Conservation (phyloP, 495 filamentous ascomycete genomes). For the Penicillium malachiteum region DNA sequence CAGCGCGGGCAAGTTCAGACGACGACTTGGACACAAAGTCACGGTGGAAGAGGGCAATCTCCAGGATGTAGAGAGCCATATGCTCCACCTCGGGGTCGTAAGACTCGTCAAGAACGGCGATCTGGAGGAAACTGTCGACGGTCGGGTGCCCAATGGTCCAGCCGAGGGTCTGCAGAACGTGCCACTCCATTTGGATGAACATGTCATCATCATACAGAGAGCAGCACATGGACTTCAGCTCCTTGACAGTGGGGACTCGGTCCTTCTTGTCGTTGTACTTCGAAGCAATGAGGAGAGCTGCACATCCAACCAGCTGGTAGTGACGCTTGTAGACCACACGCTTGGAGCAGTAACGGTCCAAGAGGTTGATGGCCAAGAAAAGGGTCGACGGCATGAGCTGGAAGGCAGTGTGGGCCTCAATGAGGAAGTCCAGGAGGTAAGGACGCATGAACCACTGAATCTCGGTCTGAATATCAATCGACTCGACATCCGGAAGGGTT, state of each 20-base stretch:
- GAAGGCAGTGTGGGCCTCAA: conserved; percentile 95
- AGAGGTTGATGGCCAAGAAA: conserved; percentile 92
- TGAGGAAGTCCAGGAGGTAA: conserved; percentile 96
- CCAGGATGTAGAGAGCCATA: conserved; percentile 89
- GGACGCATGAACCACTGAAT: conserved; percentile 99
- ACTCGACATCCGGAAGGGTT: conserved; percentile 91
- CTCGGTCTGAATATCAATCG: conserved; percentile 97
- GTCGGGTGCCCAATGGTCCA: conserved; percentile 97
- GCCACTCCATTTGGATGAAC: conserved; percentile 99
- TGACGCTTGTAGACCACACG: conserved; percentile 99
- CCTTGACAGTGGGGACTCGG: conserved; percentile 88
- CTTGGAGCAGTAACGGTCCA: conserved; percentile 96
- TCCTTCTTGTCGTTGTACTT: conserved; percentile 99
- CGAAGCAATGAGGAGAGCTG: conserved; percentile 91
- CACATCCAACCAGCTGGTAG: conserved; percentile 96
- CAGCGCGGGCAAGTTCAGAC: conserved; percentile 84
- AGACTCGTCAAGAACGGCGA: conserved; percentile 61
- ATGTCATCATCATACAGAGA: conserved; percentile 97
- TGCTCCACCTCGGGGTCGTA: conserved; percentile 86
- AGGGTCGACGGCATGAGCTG: conserved; percentile 90
- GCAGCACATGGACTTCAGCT: conserved; percentile 99
- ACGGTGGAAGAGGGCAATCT: conserved; percentile 92
- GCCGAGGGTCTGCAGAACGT: conserved; percentile 94
- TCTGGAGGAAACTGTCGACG: conserved; percentile 85
- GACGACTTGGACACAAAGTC: conserved; percentile 91